Percentiles rank a stretch among this genome's conserved stretches.
Conservation (phyloP, 2,329 filamentous ascomycete species). For the Fusarium denticulatum region DNA sequence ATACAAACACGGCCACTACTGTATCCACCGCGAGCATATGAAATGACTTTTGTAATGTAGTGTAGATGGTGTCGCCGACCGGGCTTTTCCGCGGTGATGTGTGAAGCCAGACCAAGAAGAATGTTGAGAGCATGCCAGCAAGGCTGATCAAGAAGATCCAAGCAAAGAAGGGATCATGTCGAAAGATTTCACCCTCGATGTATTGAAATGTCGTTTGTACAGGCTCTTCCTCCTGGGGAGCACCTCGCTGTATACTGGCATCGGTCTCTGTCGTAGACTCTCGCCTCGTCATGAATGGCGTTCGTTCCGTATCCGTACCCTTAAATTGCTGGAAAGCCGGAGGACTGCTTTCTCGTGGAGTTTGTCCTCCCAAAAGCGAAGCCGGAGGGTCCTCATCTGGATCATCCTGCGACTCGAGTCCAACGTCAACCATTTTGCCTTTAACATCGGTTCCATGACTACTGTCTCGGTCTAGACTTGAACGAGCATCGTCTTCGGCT, state of each 20-base stretch:
- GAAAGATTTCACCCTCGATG: conserved; percentile 74
- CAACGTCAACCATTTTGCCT: conserved; percentile 86
- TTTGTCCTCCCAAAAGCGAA: conserved; percentile 65
- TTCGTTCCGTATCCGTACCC: conserved; percentile 49
- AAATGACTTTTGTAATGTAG: conserved; percentile 85
- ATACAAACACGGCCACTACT: conserved; percentile 86
- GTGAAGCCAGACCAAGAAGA: conserved; percentile 89
- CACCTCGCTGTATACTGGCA: conserved; percentile 52
- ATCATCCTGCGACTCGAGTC: conserved; percentile 74
- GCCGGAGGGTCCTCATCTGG: conserved; percentile 67
- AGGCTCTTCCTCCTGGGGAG: conserved; percentile 50
- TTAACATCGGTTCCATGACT: conserved; percentile 51
- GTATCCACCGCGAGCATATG: conserved; percentile 92
- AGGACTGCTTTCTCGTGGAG: conserved; percentile 61
- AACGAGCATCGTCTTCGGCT: conserved; percentile 53
- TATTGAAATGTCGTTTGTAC: conserved; percentile 60
- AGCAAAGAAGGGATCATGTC: conserved; percentile 91
- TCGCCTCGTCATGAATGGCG: conserved; percentile 53
- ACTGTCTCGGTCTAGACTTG: conserved; percentile 46
- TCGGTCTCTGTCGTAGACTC: conserved; percentile 60
- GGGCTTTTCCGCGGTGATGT: conserved; percentile 78
- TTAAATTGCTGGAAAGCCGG: conserved; percentile 72
- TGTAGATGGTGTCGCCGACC: conserved; percentile 94
- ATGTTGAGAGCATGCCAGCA: conserved; percentile 86
- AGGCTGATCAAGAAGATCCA: conserved; percentile 88